Evolutionary conservation across 257 asterid species (phyloP), one percentile per base, ranked within the genome.

Genomic region (Nicotiana attenuata): DNA sequence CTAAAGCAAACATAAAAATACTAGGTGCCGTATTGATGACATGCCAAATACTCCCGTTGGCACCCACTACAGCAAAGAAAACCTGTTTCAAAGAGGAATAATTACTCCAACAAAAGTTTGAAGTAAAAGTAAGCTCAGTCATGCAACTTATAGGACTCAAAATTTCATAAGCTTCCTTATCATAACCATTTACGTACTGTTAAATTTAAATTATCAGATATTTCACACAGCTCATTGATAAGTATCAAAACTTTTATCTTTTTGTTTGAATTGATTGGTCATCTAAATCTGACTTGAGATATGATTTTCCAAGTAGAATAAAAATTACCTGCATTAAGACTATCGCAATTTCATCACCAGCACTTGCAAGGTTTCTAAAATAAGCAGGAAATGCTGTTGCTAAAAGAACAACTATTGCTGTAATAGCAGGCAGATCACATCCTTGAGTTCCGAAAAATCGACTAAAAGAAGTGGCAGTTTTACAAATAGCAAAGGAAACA

Each of bases 11-110:
- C 87, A 89, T 33, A 81, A 92, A 94, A 29, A 94, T 94, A 87
- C 97, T 87, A 0, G 98, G 98, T 52, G 95, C 93, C 80, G 97
- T 92, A 86, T 85, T 85, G 82, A 94, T 86, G 65, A 94, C 95
- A 77, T 87, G 91, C 97, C 92, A 84, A 76, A 94, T 68, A 78
- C 94, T 94, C 86, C 97, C 97, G 80, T 92, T 88, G 3, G 98
- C 97, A n/a, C 97, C 98, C 83, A 94, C 88, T 61, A 91, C 97
- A 50, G 92, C 91, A 69, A 94, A 92, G 87, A 94, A 94, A 2
- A 92, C 81, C 97, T 94, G 92, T 82, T 83, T 22, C n/a, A 33
- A 20, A 60, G 69, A 77, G 17, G 14, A 77, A 84, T 15, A 60
- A 20, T 35, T 76, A 76, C 28, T n/a, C 41, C 50, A 26, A 64